Evolutionary conservation across 2,329 filamentous ascomycete species (phyloP), one percentile per base, ranked within the genome.

Genomic region (Colletotrichum musae): DNA sequence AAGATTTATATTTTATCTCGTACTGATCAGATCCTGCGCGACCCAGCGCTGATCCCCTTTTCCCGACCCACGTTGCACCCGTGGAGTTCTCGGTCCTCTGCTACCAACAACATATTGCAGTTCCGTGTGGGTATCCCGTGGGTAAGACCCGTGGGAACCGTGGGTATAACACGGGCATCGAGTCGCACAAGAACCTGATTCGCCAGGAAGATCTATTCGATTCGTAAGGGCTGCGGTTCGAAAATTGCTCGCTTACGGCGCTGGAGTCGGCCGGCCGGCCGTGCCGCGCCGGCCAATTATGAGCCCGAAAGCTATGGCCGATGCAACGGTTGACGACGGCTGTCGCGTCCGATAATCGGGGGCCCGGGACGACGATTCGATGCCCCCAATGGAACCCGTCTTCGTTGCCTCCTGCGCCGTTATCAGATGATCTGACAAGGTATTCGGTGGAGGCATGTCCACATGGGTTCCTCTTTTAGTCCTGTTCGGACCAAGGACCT

Each of bases 181-280:
- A 21, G n/a, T 52, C 13, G 21, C 18, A n/a, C 32, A 85, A 88
- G 74, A n/a, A 36, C 3, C 79, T 28, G 71, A 65, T 68, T 65
- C 47, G 65, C 51, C 21, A 1, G 18, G 58, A 50, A 18, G 61
- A 68, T 68, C 65, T 68, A 50, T 50, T 10, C 41, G n/a, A 18
- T 39, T 24, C 51, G 64, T 57, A 24, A 67, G 41, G 48, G 47
- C 39, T 53, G 36, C 32, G 32, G 47, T 54, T 63, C 43, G 43
- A 54, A 56, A 50, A 58, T 45, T 41, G n/a, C 60, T 53, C 53
- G 32, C 32, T 61, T 52, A 24, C 58, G 48, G 48, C 21, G 32
- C 36, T 53, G 28, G 47, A 16, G 12, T 24, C 3, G 36, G 18
- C 48, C 47, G 18, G n/a, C 58, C 48, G 58, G 58, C 39, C 39